Evolutionary conservation across 2,329 filamentous ascomycete genomes (phyloP), one percentile per base, ranked within the genome.

Genomic region (Cryphonectria naterciae): DNA sequence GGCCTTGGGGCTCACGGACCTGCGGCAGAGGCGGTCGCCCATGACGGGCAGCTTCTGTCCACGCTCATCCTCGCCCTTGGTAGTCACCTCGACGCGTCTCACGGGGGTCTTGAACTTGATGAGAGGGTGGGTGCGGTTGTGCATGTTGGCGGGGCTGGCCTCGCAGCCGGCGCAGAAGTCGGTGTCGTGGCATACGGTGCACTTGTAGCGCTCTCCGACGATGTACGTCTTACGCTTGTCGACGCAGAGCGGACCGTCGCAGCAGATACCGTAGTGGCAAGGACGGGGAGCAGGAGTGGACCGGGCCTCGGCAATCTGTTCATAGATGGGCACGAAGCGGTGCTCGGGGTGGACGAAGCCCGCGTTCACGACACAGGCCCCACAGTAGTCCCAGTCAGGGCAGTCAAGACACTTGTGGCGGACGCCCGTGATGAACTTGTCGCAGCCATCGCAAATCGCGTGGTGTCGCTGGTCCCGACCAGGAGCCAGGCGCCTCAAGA

Each of bases 51-150:
- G 87, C 60, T 81, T 82, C 72, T 88, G 85, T 66, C 92, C 92
- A 75, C 90, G 85, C 71, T 87, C 87, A 76, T 94, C 90, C 81
- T 97, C 93, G 68, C 92, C 92, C 74, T 92, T 86, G 11, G 95
- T 98, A 65, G 90, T 95, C 67, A 99, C 93, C 73, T 89, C 95
- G 49, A 97, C 93, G 75, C 93, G 92, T 75, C 93, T 92, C 65
- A 99, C 92, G 13, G 95, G 93, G 2, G 93, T 97, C 87, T 94
- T 97, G 85, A 99, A 94, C 84, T 97, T 98, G 85, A 99, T 94
- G 76, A 99, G 85, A 39, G 96, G 96, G 77, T 99, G 96, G n/a
- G 95, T 97, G 81, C 90, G 91, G 85, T 98, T 98, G 85, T 99
- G 96, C 32, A 84, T 85, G 81, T 97, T 95, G 74, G 86, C 85